Conservation (phyloP, 2,329 filamentous ascomycete genomes). For the Capronia epimyces region DNA sequence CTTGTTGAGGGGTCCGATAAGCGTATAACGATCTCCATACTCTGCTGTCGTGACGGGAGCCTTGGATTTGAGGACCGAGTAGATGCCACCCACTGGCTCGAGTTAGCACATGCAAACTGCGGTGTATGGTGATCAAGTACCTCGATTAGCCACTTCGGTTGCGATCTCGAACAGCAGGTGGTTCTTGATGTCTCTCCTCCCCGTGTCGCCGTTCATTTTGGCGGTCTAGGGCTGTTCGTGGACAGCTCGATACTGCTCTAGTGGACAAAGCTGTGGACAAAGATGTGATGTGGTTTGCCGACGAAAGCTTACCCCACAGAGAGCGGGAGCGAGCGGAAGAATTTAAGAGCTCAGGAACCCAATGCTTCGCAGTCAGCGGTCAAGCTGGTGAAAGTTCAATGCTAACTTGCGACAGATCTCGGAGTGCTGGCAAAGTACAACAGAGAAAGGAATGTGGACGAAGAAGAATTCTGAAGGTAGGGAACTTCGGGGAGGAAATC, state of each 20-base stretch:
- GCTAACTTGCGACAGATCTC: slow-evolving; percentile 1
- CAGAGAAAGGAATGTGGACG: not conserved
- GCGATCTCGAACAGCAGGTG: slow-evolving; percentile 95
- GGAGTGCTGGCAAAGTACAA: not conserved
- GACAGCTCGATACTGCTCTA: not conserved
- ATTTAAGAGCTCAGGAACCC: slow-evolving; percentile 4
- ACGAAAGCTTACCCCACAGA: slow-evolving; percentile 23
- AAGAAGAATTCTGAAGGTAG: slow-evolving; percentile 9
- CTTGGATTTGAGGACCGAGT: slow-evolving; percentile 98
- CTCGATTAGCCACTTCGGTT: slow-evolving; percentile 94
- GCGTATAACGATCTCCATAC: slow-evolving; percentile 94
- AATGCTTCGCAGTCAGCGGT: slow-evolving; percentile 1
- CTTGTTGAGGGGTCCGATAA: slow-evolving; percentile 90
- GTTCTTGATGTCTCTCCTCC: slow-evolving; percentile 74
- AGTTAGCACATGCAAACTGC: slow-evolving; percentile 20
- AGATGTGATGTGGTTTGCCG: not conserved
- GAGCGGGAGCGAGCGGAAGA: slow-evolving; percentile 14
- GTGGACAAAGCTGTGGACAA: slow-evolving; percentile 2
- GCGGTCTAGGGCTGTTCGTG: slow-evolving; percentile 1
- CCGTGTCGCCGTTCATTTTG: slow-evolving; percentile 28
- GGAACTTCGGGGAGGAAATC: slow-evolving; percentile 12
- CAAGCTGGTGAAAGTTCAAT: not conserved
- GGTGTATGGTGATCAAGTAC: slow-evolving; percentile 43
- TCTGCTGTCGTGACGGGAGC: slow-evolving; percentile 95
- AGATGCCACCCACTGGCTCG: slow-evolving; percentile 82